Percentiles rank a stretch among this genome's conserved stretches.
Conservation (phyloP, 805 yeast species). For the Vanderwaltozyma tropicalis region DNA sequence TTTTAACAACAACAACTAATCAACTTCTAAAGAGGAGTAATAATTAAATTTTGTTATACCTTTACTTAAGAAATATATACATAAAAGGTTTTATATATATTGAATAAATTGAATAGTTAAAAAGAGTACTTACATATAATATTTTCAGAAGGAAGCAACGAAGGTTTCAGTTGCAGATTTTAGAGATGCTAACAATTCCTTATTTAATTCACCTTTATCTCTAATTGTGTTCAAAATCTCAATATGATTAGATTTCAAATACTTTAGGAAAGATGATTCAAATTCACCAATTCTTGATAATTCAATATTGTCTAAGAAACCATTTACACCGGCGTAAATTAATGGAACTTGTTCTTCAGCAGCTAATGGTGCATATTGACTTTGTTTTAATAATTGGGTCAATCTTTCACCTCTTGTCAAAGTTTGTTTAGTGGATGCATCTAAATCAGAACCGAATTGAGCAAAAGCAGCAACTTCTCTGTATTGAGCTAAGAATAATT, state of each 20-base stretch:
- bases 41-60: too few species aligned
- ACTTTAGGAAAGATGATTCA: conserved; percentile 85
- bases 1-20: too few species aligned
- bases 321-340: conserved; percentile 99
- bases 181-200: conserved; percentile 77
- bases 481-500: conserved; percentile 99
- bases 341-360: conserved; percentile 99
- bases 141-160: conserved; percentile 69
- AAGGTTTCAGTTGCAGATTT: conserved; percentile 88
- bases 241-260: conserved; percentile 83
- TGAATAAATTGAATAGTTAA: background rate
- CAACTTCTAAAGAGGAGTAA: too few species aligned
- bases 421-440: conserved; percentile 99
- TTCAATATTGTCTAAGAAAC: conserved; percentile 85
- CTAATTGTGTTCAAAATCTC: conserved; percentile 76
- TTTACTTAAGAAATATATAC: background rate
- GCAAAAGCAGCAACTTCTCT: conserved; percentile 99
- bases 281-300: conserved; percentile 79
- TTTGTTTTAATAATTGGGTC: conserved; percentile 96
- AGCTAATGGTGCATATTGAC: conserved; percentile 91
- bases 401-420: conserved; percentile 99
- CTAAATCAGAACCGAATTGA: conserved; percentile 99
- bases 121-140: background rate
- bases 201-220: conserved; percentile 80
- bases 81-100: background rate